A percentile compares a stretch with the other conserved stretches of the same genome.
These are phyloP conservation scores for Pterocarpus santalinus DNA, from an alignment of 306 rosid genomes.

Conservation along the genomic window DNA sequence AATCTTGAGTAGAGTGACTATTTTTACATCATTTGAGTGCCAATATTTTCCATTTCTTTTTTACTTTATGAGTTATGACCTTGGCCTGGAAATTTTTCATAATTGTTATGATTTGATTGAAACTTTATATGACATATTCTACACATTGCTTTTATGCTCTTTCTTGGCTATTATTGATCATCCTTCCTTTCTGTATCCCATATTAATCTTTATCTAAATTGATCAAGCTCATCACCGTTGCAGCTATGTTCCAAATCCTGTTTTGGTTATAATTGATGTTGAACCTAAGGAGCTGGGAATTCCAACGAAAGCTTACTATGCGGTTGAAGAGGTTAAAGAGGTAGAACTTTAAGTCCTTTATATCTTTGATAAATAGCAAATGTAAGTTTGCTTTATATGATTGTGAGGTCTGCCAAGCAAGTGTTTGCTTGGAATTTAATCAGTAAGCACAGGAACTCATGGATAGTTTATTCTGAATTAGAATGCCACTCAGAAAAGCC, in stretches of 20 bases:
- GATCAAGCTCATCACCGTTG: constrained; percentile 39
- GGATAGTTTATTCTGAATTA: constrained; percentile 44
- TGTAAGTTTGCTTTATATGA: not conserved
- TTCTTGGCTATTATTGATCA: constrained; percentile 18
- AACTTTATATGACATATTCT: constrained; percentile 10
- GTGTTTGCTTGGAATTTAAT: constrained; percentile 31
- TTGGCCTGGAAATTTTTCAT: not conserved
- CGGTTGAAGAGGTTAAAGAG: constrained; percentile 91
- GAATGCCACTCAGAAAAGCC: constrained; percentile 97
- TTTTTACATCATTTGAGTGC: constrained; percentile 8
- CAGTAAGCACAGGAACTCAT: constrained; percentile 27
- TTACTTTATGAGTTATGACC: not conserved
- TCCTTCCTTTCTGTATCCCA: not conserved
- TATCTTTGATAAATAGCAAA: constrained; percentile 1
- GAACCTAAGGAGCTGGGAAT: constrained; percentile 94
- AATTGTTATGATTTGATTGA: constrained; percentile 24
- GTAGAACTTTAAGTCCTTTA: constrained; percentile 44
- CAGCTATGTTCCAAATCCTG: constrained; percentile 91
- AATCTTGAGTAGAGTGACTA: constrained; percentile 49
- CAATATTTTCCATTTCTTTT: not conserved
- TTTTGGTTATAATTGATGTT: constrained; percentile 89
- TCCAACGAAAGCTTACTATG: constrained; percentile 96
- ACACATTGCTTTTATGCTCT: constrained; percentile 3
- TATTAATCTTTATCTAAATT: constrained; percentile 23
- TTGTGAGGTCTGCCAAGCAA: constrained; percentile 28